These are phyloP conservation scores for Brassica incana DNA, from an alignment of 345 rosid genomes.

Conservation along the genomic window DNA sequence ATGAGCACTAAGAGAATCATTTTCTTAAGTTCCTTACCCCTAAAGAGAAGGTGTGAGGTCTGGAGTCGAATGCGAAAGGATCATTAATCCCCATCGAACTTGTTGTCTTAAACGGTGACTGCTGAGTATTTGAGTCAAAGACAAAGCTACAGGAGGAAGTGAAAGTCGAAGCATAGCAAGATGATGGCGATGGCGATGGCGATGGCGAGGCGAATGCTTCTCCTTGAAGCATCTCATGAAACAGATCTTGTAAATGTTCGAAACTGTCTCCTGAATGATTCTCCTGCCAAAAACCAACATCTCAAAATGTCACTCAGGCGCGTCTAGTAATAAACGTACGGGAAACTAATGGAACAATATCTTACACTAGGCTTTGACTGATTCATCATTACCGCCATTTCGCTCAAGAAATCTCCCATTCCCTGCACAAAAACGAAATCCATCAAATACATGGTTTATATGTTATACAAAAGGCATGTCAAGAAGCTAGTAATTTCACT, in stretches of 20 bases:
- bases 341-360: background rate
- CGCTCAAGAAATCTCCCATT: constrained; percentile 88
- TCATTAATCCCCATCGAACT: constrained; percentile 31
- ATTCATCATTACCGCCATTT: constrained; percentile 89
- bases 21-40: constrained; percentile 50
- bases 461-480: background rate
- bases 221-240: constrained; percentile 73
- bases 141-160: constrained; percentile 44
- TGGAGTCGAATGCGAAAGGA: constrained; percentile 42
- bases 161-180: constrained; percentile 43
- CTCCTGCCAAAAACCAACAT: constrained; percentile 49
- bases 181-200: constrained; percentile 7
- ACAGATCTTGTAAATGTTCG: constrained; percentile 70
- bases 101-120: constrained; percentile 44
- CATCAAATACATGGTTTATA: constrained; percentile 9
- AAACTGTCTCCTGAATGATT: constrained; percentile 56
- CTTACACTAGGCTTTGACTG: constrained; percentile 70
- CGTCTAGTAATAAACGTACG: background rate
- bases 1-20: background rate
- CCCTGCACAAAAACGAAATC: constrained; percentile 51
- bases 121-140: constrained; percentile 39
- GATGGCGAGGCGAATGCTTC: constrained; percentile 45
- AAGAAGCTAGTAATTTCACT: background rate
- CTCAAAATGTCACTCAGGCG: background rate
- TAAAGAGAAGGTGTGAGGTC: constrained; percentile 52